phyloP scores from a whole-genome alignment of 2,329 filamentous ascomycete genomes.

The Sporothrix mexicana region DNA sequence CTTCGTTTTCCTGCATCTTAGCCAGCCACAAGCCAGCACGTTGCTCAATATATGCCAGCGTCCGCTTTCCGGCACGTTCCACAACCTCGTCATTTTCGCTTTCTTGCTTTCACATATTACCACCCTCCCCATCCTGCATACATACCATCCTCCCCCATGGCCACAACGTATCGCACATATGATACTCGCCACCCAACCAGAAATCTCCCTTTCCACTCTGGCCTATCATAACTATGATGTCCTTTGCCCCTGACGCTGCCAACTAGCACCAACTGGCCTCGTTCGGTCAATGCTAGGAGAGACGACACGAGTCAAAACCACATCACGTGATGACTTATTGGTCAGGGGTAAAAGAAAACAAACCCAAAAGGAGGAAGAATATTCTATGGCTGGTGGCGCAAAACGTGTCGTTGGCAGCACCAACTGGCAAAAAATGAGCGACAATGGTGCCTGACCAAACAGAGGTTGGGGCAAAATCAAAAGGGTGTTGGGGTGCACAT shows the following conservation, averaged over 20 bases:
- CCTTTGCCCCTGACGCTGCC: not conserved
- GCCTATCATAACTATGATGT: not conserved
- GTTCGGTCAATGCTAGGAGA: not conserved
- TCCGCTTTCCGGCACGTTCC: not conserved
- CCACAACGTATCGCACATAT: not conserved
- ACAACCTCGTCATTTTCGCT: not conserved
- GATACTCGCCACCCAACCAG: not conserved
- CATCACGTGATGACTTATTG: conserved; percentile 7
- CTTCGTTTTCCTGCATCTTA: not conserved
- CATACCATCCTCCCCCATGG: not conserved
- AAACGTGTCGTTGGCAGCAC: not conserved
- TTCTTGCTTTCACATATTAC: not conserved
- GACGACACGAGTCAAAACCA: not conserved
- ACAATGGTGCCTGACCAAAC: conserved; percentile 16
- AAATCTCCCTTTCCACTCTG: not conserved
- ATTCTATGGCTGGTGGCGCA: not conserved
- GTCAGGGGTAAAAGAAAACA: conserved; percentile 31
- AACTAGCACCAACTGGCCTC: not conserved
- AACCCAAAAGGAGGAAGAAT: not conserved
- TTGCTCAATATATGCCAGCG: not conserved
- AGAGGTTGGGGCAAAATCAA: not conserved
- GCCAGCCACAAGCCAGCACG: not conserved
- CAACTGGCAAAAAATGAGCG: too few relatives aligned
- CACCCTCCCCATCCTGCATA: too few relatives aligned
- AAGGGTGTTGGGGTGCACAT: not conserved